Base-by-base conservation (phyloP, 768 basidiomycete species). In the Boletus reticulatus region DNA sequence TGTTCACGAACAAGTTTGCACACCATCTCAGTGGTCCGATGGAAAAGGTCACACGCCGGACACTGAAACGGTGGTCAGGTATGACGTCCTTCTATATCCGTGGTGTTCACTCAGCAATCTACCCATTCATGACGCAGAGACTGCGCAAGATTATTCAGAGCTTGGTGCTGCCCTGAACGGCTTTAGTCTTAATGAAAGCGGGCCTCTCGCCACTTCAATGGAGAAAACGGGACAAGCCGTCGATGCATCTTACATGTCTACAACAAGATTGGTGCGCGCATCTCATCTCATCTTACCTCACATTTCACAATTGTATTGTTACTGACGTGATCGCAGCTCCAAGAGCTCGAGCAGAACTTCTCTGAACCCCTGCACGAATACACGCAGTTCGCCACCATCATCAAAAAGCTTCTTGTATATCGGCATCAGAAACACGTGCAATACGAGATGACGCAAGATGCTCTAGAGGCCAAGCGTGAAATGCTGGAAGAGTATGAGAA, bases 381-480 rank as follows among this genome's bases (percentile, higher is more conserved):
- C 72, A 76, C 87, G 51, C 97, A 98, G 72, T 99, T 98, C 69
- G 92, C 91, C 13, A 77, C 80, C 19, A 95, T 98, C 67, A 98
- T 99, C 76, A 95, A 93, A 80, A 90, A 90, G 66, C 76, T 98
- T 34, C 84, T 99, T 45, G 85, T 85, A 0, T 99, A 95, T 74
- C 90, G 97, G 42, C 96, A 98, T 69, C 94, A 95, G 74, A 98
- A 98, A 73, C 94, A 99, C 59, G 89, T 94, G 9, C 97, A 99
- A 70, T 95, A 88, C 66, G 97, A 99, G 73, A 90, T 97, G 83
- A 96, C 97, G 4, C 91, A 96, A 71, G 95, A 98, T 68, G 78
- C 80, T 24, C 77, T 99, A 13, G 94, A 94, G 61, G 76, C 77
- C 14, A 96, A 93, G 72, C 85, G 86, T 53, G 92, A 91, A 64